Conservation (phyloP, 345 rosid genomes). For the Streptanthus diversifolius region DNA sequence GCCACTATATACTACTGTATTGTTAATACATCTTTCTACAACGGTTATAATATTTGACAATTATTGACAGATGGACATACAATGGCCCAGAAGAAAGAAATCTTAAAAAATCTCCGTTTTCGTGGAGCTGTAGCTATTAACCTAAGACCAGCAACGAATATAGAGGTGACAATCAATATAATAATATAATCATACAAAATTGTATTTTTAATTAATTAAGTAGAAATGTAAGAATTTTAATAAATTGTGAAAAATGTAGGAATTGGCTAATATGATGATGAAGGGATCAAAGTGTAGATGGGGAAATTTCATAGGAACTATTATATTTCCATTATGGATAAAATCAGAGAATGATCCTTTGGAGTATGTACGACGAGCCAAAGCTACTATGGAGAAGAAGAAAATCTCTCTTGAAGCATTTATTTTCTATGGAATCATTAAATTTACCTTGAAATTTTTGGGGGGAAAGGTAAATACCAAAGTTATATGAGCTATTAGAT, state of each 20-base stretch:
- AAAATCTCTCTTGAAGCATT: slow-evolving; percentile 51
- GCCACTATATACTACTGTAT: not conserved
- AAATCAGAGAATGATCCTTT: slow-evolving; percentile 41
- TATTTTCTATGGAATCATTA: slow-evolving; percentile 6
- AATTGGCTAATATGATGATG: slow-evolving; percentile 47
- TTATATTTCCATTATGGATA: slow-evolving; percentile 45
- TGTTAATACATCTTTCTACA: not conserved
- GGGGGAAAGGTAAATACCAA: slow-evolving; percentile 38
- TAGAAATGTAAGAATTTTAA: not conserved
- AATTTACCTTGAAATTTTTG: slow-evolving; percentile 28
- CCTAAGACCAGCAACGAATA: slow-evolving; percentile 45
- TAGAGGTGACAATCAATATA: slow-evolving; percentile 37
- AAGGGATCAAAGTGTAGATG: slow-evolving; percentile 43
- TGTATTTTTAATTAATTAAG: not conserved
- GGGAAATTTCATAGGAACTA: slow-evolving; percentile 51
- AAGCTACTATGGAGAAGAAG: slow-evolving; percentile 43
- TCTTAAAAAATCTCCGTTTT: slow-evolving; percentile 8
- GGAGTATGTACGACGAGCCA: slow-evolving; percentile 46
- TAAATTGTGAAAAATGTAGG: slow-evolving; percentile 22
- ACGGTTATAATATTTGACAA: not conserved
- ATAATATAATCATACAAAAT: not conserved
- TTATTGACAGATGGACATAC: slow-evolving; percentile 28
- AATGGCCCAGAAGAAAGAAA: not conserved
- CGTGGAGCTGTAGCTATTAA: slow-evolving; percentile 41
- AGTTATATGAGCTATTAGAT: not conserved